Conservation (phyloP, 495 filamentous ascomycete species). For the Penicillium goetzii region DNA sequence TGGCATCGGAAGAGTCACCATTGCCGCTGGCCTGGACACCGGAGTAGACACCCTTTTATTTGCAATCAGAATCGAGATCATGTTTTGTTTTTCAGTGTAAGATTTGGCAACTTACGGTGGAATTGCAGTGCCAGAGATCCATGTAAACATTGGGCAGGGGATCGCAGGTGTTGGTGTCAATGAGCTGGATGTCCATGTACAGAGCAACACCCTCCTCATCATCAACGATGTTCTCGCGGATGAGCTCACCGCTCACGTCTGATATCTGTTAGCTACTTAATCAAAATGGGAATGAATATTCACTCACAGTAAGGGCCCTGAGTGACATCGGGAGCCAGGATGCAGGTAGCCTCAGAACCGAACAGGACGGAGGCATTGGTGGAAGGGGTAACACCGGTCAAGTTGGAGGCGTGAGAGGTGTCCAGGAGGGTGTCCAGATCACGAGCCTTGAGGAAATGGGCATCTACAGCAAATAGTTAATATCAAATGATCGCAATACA, state of each 20-base stretch:
- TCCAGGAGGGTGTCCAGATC: constrained; percentile 43
- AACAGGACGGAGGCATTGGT: constrained; percentile 56
- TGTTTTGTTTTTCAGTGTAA: background rate
- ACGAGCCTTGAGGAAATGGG: constrained; percentile 43
- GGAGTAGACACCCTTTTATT: constrained; percentile 56
- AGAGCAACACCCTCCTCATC: constrained; percentile 57
- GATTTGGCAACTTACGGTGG: constrained; percentile 29
- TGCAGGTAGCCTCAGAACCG: constrained; percentile 56
- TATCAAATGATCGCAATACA: background rate
- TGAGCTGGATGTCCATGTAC: constrained; percentile 62
- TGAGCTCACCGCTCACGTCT: constrained; percentile 54
- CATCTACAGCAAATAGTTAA: constrained; percentile 12
- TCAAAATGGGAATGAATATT: background rate
- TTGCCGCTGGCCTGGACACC: constrained; percentile 56
- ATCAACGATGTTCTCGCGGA: constrained; percentile 61
- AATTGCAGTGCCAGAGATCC: constrained; percentile 64
- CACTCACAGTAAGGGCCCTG: constrained; percentile 59
- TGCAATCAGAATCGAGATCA: background rate
- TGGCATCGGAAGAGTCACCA: constrained; percentile 43
- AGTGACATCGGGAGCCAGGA: constrained; percentile 59
- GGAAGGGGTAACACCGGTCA: constrained; percentile 50
- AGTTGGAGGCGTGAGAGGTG: constrained; percentile 48
- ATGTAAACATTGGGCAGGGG: constrained; percentile 58
- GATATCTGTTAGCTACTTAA: background rate
- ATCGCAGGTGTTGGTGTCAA: constrained; percentile 61